These are phyloP conservation scores for Emergomyces pasteurianus DNA, from an alignment of 2,329 filamentous ascomycete species.

Conservation along the genomic window DNA sequence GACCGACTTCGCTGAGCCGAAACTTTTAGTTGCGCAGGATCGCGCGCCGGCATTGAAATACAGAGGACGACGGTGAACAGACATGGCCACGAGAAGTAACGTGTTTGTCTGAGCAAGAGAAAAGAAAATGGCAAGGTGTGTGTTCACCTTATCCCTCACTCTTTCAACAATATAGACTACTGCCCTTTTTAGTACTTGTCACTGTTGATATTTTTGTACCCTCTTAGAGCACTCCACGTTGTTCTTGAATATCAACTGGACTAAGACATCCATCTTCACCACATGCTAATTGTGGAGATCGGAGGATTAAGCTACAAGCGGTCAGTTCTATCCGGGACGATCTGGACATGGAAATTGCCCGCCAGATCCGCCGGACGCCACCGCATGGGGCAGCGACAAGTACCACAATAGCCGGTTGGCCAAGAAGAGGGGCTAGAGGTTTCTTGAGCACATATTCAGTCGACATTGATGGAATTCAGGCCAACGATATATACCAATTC, in stretches of 20 bases:
- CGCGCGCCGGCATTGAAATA: not conserved
- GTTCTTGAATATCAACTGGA: not conserved
- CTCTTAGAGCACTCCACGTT: not conserved
- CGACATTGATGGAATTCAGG: not conserved
- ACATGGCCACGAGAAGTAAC: not conserved
- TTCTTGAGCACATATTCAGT: not conserved
- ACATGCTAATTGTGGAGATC: not conserved
- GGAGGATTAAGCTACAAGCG: not conserved
- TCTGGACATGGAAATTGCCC: not conserved
- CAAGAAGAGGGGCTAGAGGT: not conserved
- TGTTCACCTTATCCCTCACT: not conserved
- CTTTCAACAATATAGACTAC: not conserved
- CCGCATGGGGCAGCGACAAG: not conserved
- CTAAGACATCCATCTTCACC: not conserved
- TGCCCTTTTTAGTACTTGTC: not conserved
- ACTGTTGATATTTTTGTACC: not conserved
- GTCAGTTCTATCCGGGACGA: not conserved
- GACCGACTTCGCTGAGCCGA: not conserved
- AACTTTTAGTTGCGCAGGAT: not conserved
- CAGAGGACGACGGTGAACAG: not conserved
- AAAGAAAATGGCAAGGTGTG: not conserved
- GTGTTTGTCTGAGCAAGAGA: not conserved
- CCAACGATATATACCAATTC: not conserved
- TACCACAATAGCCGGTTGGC: not conserved
- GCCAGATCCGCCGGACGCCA: not conserved